These are phyloP conservation scores for Tetrapisispora taiwanensis DNA, from an alignment of 805 yeast species.

Conservation along the genomic window DNA sequence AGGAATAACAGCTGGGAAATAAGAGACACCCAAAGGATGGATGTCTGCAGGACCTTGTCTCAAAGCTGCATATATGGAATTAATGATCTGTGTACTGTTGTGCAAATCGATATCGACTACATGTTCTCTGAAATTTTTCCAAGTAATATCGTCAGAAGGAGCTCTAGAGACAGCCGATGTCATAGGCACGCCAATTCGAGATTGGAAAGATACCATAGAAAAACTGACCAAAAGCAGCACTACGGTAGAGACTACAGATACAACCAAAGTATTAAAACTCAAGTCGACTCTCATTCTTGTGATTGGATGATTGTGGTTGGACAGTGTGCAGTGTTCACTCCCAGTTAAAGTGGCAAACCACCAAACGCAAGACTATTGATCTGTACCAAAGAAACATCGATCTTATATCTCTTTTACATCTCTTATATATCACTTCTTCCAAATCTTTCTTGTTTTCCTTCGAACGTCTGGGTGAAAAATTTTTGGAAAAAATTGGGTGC, in stretches of 20 bases:
- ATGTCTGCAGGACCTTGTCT: conserved; percentile 43
- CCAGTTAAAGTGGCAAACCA: no score
- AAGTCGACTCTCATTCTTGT: conserved; percentile 1
- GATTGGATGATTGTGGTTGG: no score
- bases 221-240: conserved; percentile 1
- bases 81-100: conserved; percentile 49
- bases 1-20: conserved; percentile 51
- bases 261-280: background rate
- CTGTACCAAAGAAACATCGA: no score
- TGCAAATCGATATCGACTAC: conserved; percentile 31
- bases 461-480: no score
- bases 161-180: background rate
- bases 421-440: no score
- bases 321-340: no score
- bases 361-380: no score
- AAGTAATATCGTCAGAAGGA: conserved; percentile 3
- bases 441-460: no score
- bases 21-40: conserved; percentile 47
- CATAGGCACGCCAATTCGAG: no score
- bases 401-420: no score
- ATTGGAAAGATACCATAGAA: background rate
- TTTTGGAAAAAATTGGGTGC: no score
- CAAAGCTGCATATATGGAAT: conserved; percentile 42
- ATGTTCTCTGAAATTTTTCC: conserved; percentile 18
- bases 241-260: background rate